Evolutionary conservation across 306 rosid species (phyloP).

Genomic region (Hylodesmum podocarpum): DNA sequence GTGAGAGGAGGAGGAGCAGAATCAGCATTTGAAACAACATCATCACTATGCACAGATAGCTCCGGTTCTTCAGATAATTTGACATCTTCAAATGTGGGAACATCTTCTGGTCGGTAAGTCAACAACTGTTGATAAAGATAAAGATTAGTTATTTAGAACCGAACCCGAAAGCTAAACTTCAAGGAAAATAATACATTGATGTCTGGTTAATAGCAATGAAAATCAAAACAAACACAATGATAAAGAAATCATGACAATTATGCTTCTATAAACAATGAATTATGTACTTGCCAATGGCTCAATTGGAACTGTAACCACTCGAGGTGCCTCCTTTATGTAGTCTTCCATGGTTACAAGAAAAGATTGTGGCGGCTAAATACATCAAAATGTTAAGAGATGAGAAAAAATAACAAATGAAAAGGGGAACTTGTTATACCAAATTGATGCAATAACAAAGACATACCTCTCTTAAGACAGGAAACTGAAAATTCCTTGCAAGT

Average conservation of each 20-base stretch:
- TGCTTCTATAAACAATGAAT: not conserved
- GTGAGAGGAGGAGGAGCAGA: slow-evolving; percentile 38
- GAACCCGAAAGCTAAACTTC: not conserved
- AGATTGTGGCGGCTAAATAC: slow-evolving; percentile 77
- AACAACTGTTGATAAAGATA: slow-evolving; percentile 56
- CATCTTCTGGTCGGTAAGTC: slow-evolving; percentile 73
- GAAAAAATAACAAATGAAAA: not conserved
- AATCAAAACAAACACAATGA: not conserved
- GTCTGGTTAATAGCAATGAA: not conserved
- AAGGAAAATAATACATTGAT: not conserved
- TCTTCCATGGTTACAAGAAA: slow-evolving; percentile 87
- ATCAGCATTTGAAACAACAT: slow-evolving; percentile 47
- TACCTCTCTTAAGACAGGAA: slow-evolving; percentile 81
- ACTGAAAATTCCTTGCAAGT: slow-evolving; percentile 87
- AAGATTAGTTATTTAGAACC: slow-evolving; percentile 9
- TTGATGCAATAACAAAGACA: not conserved
- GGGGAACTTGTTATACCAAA: not conserved
- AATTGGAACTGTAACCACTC: slow-evolving; percentile 62
- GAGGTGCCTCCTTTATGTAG: slow-evolving; percentile 76
- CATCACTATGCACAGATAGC: slow-evolving; percentile 40
- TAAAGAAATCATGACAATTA: not conserved
- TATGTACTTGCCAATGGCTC: slow-evolving; percentile 69
- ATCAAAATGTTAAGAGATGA: slow-evolving; percentile 12
- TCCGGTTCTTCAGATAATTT: slow-evolving; percentile 57
- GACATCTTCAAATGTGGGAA: slow-evolving; percentile 44